Conservation (phyloP, 805 yeast genomes). For the Candida ovalis region DNA sequence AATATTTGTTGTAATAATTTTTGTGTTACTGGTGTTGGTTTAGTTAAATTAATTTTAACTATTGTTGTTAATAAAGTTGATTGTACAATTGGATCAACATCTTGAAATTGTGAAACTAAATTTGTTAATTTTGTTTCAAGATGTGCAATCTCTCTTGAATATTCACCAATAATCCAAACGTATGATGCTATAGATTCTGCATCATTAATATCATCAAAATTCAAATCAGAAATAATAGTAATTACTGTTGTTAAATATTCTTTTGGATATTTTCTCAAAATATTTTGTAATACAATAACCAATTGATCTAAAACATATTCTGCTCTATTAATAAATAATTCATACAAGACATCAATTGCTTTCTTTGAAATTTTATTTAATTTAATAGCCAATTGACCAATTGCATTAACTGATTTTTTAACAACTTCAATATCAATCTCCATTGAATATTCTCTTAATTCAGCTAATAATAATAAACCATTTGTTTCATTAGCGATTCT, state of each 20-base stretch:
- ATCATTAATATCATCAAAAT: conserved; percentile 43
- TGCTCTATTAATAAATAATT: conserved; percentile 57
- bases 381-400: conserved; percentile 71
- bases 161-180: conserved; percentile 72
- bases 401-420: conserved; percentile 56
- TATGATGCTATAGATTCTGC: conserved; percentile 54
- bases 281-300: conserved; percentile 56
- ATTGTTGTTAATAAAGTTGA: conserved; percentile 55
- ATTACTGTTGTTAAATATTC: conserved; percentile 47
- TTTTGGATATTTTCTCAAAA: conserved; percentile 63
- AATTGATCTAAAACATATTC: conserved; percentile 60
- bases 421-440: conserved; percentile 83
- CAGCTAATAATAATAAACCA: conserved; percentile 56
- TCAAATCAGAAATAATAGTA: conserved; percentile 48
- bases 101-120: conserved; percentile 50
- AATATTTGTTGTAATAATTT: conserved; percentile 53
- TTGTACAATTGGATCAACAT: conserved; percentile 60
- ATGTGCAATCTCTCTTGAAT: conserved; percentile 55
- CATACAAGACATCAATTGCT: conserved; percentile 58
- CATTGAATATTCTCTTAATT: conserved; percentile 75
- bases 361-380: conserved; percentile 48
- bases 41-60: conserved; percentile 48
- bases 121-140: conserved; percentile 43
- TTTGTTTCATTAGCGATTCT: conserved; percentile 62
- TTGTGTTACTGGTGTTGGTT: conserved; percentile 33